Evolutionary conservation across 768 basidiomycete species (phyloP), one percentile per base, ranked within the genome.

Genomic region (Hypholoma sublateritium): DNA sequence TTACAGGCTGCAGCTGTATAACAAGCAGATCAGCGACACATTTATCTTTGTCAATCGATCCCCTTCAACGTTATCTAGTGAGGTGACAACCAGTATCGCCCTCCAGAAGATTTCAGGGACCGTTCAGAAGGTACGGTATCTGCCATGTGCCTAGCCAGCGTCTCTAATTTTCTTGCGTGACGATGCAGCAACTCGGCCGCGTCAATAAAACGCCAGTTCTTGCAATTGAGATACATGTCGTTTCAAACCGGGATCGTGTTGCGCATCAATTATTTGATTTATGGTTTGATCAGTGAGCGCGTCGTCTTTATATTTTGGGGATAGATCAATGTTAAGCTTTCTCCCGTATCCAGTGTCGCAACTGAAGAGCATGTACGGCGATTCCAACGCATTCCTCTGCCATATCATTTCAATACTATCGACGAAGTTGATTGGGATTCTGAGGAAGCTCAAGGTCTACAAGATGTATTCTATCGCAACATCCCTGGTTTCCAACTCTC

Each of bases 231-330:
- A 75, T 88, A 7, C 87, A 88, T 64, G 87, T 88, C 4, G 80
- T 88, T 9, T 88, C 87, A 0, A 87, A 87, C 63, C 73, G 86
- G 12, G 86, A 88, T 66, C 79, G 84, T 9, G 72, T 86, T 2
- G 83, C 85, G 0, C 85, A 87, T 62, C 84, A 86, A 68, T 65
- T 84, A 0, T 88, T 89, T 59, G 87, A 89, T 64, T 65, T 87
- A 34, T 84, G 85, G 71, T 84, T 85, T 63, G 83, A 87, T 35
- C 82, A 85, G 86, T 87, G 67, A 67, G 86, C 72, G 7, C 32
- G 5, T 43, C 7, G n/a, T 17, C 14, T n/a, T 5, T 28, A 28
- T 21, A 9, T 34, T 4, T n/a, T n/a, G n/a, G 8, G 14, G 8
- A 4, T 19, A 7, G 14, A 16, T 9, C 28, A 13, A 2, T 37